Conservation (phyloP, 2,329 filamentous ascomycete genomes). For the Seiridium unicorne region DNA sequence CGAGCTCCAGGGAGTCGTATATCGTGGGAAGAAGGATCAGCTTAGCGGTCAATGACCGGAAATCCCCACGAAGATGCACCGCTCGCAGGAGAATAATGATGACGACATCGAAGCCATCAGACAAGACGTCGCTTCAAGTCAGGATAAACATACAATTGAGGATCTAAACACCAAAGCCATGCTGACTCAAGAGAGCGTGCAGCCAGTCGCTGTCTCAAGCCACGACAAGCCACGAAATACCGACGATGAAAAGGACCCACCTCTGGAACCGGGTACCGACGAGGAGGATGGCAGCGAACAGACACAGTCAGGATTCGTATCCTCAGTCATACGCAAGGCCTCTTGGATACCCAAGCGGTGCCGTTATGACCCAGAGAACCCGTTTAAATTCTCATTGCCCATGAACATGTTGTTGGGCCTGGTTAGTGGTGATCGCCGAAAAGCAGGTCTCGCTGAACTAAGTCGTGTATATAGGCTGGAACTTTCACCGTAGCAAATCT, state of each 20-base stretch:
- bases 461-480: constrained; percentile 24
- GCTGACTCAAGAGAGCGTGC: not conserved
- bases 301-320: not conserved
- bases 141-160: not conserved
- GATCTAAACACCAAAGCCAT: not conserved
- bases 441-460: not conserved
- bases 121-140: not conserved
- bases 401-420: constrained; percentile 71
- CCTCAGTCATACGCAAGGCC: constrained; percentile 28
- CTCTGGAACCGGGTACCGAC: not conserved
- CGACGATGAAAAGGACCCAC: not conserved
- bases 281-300: not conserved
- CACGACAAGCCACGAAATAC: not conserved
- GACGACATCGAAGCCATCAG: not conserved
- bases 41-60: not conserved
- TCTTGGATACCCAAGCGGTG: constrained; percentile 64
- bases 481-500: constrained; percentile 69
- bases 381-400: constrained; percentile 65
- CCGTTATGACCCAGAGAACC: constrained; percentile 65
- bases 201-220: not conserved
- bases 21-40: not conserved
- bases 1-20: too few species aligned
- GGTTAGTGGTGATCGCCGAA: constrained; percentile 32
- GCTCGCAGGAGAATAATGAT: not conserved
- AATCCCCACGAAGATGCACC: constrained; percentile 1